These are phyloP conservation scores for Tephrocybe sp. DNA, from an alignment of 768 basidiomycete species.

Conservation along the genomic window DNA sequence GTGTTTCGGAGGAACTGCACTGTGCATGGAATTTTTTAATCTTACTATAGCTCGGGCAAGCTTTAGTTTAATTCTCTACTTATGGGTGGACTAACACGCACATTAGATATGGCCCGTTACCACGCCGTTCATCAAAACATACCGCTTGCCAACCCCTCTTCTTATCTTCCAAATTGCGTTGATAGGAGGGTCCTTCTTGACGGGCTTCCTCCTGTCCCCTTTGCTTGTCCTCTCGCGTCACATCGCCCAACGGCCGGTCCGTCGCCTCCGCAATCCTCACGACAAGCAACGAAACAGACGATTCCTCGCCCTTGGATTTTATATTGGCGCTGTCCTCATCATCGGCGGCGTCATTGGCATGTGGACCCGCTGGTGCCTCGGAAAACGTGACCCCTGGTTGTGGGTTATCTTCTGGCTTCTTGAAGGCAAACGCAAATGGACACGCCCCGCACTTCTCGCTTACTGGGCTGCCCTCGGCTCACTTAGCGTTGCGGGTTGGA, in stretches of 20 bases:
- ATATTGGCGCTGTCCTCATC: conserved; percentile 70
- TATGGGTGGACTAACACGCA: background rate
- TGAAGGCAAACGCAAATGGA: conserved; percentile 76
- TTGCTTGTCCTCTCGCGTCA: conserved; percentile 88
- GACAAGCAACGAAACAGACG: conserved; percentile 82
- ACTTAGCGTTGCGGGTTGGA: conserved; percentile 94
- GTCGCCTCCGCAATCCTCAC: conserved; percentile 77
- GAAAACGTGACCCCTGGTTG: conserved; percentile 79
- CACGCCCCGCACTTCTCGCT: conserved; percentile 67
- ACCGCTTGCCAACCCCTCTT: conserved; percentile 88
- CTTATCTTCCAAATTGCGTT: conserved; percentile 90
- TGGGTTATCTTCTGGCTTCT: conserved; percentile 80
- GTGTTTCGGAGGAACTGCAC: conserved; percentile 80
- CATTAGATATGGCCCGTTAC: conserved; percentile 76
- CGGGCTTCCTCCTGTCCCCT: conserved; percentile 94
- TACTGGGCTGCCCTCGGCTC: conserved; percentile 85
- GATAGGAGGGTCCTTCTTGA: conserved; percentile 86
- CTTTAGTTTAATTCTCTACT: conserved; percentile 7
- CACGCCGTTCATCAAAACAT: conserved; percentile 86
- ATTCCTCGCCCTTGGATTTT: conserved; percentile 82
- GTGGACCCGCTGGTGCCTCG: conserved; percentile 90
- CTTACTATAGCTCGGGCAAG: conserved; percentile 79
- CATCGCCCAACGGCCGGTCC: conserved; percentile 82
- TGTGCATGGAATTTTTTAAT: conserved; percentile 85
- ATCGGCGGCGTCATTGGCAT: conserved; percentile 81